phyloP scores from a whole-genome alignment of 768 basidiomycete species.

The Tephrocybe sp. region DNA sequence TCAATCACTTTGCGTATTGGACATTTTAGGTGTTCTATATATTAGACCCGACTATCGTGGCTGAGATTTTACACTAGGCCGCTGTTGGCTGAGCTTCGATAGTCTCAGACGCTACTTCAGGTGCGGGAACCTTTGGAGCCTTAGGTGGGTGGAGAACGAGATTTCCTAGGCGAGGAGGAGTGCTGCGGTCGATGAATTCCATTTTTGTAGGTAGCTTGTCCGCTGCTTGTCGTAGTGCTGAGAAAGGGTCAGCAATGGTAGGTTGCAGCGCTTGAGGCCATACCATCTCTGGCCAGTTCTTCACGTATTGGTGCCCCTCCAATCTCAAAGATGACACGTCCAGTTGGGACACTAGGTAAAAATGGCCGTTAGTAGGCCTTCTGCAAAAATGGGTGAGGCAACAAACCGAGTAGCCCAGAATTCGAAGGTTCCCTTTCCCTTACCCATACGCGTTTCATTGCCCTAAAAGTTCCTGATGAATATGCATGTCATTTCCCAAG shows the following conservation, averaged over 20 bases:
- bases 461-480: slow-evolving; percentile 56
- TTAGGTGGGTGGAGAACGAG: slow-evolving; percentile 50
- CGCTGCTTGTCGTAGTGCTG: slow-evolving; percentile 86
- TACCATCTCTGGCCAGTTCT: slow-evolving; percentile 90
- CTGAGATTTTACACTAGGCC: neutral
- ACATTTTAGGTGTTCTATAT: neutral
- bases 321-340: slow-evolving; percentile 91
- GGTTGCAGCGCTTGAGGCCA: slow-evolving; percentile 12
- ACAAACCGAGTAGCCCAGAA: slow-evolving; percentile 91
- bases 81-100: slow-evolving; percentile 1
- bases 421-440: slow-evolving; percentile 97
- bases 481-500: neutral
- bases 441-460: slow-evolving; percentile 99
- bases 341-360: slow-evolving; percentile 67
- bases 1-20: neutral
- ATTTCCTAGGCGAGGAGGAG: slow-evolving; percentile 74
- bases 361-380: neutral
- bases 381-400: neutral
- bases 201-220: slow-evolving; percentile 83
- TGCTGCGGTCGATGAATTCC: slow-evolving; percentile 74
- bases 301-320: slow-evolving; percentile 87
- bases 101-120: slow-evolving; percentile 10
- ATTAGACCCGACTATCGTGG: neutral
- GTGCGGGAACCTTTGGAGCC: slow-evolving; percentile 21
- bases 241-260: neutral